phyloP scores from a whole-genome alignment of 202 grass and related monocot genomes.

The Panicum hallii region DNA sequence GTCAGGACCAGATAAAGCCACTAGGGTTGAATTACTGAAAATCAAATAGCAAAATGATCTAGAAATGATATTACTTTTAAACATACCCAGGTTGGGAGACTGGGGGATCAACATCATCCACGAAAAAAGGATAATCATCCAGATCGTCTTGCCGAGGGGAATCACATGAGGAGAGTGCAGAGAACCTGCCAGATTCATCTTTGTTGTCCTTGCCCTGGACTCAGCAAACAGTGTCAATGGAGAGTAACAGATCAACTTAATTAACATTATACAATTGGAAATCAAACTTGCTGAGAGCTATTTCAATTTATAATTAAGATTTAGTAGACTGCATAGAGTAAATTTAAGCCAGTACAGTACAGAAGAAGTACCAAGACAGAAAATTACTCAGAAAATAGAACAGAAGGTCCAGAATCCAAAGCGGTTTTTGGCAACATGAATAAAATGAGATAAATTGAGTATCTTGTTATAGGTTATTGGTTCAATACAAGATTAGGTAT shows the following conservation, averaged over 20 bases:
- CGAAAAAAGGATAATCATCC: conserved; percentile 91
- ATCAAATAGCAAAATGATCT: conserved; percentile 26
- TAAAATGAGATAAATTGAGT: background rate
- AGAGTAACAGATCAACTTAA: conserved; percentile 23
- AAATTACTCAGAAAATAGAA: conserved; percentile 3
- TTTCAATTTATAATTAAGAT: conserved; percentile 41
- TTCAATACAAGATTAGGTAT: background rate
- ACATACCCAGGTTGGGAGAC: conserved; percentile 77
- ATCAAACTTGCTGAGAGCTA: background rate
- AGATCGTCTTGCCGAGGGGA: conserved; percentile 78
- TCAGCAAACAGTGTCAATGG: conserved; percentile 28
- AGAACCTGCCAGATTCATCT: conserved; percentile 96
- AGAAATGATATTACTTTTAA: conserved; percentile 29
- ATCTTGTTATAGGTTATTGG: background rate
- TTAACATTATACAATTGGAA: background rate
- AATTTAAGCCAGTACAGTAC: background rate
- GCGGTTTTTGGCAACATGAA: background rate
- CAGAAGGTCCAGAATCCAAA: background rate
- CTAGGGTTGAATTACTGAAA: background rate
- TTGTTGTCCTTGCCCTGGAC: conserved; percentile 64
- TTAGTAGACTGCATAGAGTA: background rate
- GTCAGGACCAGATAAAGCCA: background rate
- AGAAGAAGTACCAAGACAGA: conserved; percentile 14
- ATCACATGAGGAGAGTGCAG: conserved; percentile 78
- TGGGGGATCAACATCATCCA: conserved; percentile 88